Percentiles rank a stretch among this genome's conserved stretches.
Evolutionary conservation across 176 grass and related monocot genomes (phyloP).

Genomic region (Puya raimondii): DNA sequence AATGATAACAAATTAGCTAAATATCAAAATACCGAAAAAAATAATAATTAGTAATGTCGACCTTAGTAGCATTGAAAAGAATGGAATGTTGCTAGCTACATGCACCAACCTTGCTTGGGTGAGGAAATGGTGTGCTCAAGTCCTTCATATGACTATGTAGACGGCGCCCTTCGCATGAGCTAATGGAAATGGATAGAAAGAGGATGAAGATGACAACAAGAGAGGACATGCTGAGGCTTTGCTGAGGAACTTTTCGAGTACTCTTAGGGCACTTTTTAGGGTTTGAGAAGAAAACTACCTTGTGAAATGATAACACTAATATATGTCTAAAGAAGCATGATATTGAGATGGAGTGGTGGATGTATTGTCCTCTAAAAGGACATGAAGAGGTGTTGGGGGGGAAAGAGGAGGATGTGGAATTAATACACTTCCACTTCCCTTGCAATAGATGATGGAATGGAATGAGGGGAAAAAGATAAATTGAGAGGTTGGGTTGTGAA

Average conservation of each 20-base stretch:
- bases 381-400: slow-evolving; percentile 13
- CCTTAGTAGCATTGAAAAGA: neutral
- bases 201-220: slow-evolving; percentile 15
- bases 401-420: slow-evolving; percentile 5
- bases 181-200: slow-evolving; percentile 25
- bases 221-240: slow-evolving; percentile 28
- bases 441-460: neutral
- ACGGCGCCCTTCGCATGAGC: slow-evolving; percentile 38
- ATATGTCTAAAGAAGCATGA: slow-evolving; percentile 6
- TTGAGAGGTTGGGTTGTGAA: slow-evolving; percentile 20
- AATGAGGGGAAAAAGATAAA: slow-evolving; percentile 5
- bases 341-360: slow-evolving; percentile 5
- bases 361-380: slow-evolving; percentile 16
- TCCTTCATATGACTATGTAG: slow-evolving; percentile 18
- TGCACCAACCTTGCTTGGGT: slow-evolving; percentile 28
- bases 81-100: neutral
- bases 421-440: neutral
- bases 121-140: slow-evolving; percentile 17
- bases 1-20: slow-evolving; percentile 2
- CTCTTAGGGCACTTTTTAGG: slow-evolving; percentile 3
- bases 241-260: neutral
- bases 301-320: neutral
- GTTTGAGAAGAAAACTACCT: slow-evolving; percentile 21
- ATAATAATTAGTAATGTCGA: neutral
- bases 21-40: neutral